Conservation (phyloP, 1,139 yeast genomes). For the Taiozyma onychis region DNA sequence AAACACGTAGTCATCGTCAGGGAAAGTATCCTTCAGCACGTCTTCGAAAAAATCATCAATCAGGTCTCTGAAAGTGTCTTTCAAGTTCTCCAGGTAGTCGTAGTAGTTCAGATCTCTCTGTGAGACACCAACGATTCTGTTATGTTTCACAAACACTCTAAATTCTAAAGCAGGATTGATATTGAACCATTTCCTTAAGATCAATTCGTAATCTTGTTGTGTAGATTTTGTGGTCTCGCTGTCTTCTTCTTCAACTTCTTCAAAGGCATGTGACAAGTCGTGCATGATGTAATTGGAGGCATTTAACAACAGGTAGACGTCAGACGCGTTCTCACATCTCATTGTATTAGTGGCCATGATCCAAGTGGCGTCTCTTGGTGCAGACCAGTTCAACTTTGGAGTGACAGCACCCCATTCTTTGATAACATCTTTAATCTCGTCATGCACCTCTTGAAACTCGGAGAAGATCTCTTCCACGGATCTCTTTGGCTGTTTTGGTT, state of each 20-base stretch:
- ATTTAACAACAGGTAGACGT: conserved; percentile 72
- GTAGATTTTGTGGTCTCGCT: conserved; percentile 18
- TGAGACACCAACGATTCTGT: conserved; percentile 61
- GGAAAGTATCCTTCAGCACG: conserved; percentile 44
- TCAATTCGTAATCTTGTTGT: conserved; percentile 47
- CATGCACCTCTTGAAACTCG: conserved; percentile 56
- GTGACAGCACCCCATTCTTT: conserved; percentile 54
- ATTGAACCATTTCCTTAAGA: conserved; percentile 74
- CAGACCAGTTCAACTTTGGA: conserved; percentile 95
- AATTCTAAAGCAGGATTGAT: conserved; percentile 89
- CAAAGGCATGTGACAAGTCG: conserved; percentile 73
- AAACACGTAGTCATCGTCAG: conserved; percentile 54
- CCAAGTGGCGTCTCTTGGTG: conserved; percentile 95
- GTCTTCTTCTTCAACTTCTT: conserved; percentile 27
- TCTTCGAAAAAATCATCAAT: conserved; percentile 53
- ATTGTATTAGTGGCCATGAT: conserved; percentile 72
- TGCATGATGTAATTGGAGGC: conserved; percentile 85
- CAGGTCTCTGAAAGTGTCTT: conserved; percentile 38
- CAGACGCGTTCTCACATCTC: conserved; percentile 65
- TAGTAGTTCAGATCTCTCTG: conserved; percentile 87
- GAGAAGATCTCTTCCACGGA: conserved; percentile 36
- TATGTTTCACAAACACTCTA: conserved; percentile 68
- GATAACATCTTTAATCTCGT: conserved; percentile 38
- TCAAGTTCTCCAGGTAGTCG: conserved; percentile 50
- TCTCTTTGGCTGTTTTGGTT: conserved; percentile 12